Conservation (phyloP, 257 asterid genomes). For the Verbena officinalis region DNA sequence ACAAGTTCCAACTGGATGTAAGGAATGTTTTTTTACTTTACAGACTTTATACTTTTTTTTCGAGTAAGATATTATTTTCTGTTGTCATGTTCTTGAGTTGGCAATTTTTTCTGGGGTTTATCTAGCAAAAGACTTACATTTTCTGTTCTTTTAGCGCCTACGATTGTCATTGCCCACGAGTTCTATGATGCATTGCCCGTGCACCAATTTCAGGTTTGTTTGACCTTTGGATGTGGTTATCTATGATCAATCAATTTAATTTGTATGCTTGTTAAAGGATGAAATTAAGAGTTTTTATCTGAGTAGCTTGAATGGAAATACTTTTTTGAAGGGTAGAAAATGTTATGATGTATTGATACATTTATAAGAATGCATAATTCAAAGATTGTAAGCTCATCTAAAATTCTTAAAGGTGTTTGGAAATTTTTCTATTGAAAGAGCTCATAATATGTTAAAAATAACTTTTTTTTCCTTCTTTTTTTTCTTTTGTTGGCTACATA, state of each 20-base stretch:
- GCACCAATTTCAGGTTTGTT: constrained; percentile 95
- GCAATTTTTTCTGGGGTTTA: constrained; percentile 17
- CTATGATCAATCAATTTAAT: not conserved
- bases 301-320: not conserved
- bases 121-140: constrained; percentile 3
- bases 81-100: constrained; percentile 12
- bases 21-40: constrained; percentile 35
- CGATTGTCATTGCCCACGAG: constrained; percentile 90
- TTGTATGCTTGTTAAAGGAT: constrained; percentile 4
- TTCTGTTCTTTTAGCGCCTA: constrained; percentile 66
- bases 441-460: no score
- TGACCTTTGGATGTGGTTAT: constrained; percentile 21
- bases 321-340: constrained; percentile 7
- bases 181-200: constrained; percentile 97
- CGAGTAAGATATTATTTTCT: not conserved
- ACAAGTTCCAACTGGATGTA: constrained; percentile 93
- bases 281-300: not conserved
- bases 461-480: no score
- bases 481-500: no score
- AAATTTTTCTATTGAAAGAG: no score
- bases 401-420: no score
- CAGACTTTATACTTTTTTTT: constrained; percentile 21
- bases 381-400: no score
- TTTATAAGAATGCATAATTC: no score
- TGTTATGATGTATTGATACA: not conserved